Conservation (phyloP, 2,329 filamentous ascomycete genomes). For the Penicillium sclerotiorum region DNA sequence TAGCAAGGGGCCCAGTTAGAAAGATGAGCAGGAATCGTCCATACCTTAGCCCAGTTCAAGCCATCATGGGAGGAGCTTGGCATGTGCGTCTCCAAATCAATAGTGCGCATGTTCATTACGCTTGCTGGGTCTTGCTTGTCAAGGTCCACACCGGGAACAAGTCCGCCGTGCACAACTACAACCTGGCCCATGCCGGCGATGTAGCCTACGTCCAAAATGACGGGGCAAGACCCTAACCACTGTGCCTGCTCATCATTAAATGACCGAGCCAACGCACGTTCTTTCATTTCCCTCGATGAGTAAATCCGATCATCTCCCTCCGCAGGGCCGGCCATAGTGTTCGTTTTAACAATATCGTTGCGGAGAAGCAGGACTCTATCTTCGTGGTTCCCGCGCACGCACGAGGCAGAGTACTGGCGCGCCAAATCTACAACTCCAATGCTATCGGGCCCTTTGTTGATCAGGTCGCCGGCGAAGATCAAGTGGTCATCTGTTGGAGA, state of each 20-base stretch:
- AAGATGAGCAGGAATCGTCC: constrained; percentile 2
- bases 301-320: constrained; percentile 32
- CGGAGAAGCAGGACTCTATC: constrained; percentile 76
- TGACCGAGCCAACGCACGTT: constrained; percentile 59
- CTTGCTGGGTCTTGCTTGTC: constrained; percentile 74
- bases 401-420: constrained; percentile 72
- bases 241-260: constrained; percentile 62
- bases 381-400: constrained; percentile 91
- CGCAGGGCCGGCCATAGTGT: constrained; percentile 18
- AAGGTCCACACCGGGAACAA: constrained; percentile 74
- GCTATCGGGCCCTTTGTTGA: constrained; percentile 86
- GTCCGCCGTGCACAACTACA: constrained; percentile 80
- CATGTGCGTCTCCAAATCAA: constrained; percentile 65
- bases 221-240: constrained; percentile 72
- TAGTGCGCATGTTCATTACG: constrained; percentile 89
- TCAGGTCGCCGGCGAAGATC: constrained; percentile 74
- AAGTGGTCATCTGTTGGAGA: constrained; percentile 67
- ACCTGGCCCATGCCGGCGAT: constrained; percentile 65
- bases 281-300: constrained; percentile 35
- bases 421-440: constrained; percentile 74
- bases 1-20: constrained; percentile 6
- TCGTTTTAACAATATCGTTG: constrained; percentile 43
- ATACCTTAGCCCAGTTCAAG: constrained; percentile 66
- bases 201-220: constrained; percentile 74
- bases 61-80: constrained; percentile 58